Evolutionary conservation across 2,329 filamentous ascomycete species (phyloP).

Genomic region (Colletotrichum tofieldiae): DNA sequence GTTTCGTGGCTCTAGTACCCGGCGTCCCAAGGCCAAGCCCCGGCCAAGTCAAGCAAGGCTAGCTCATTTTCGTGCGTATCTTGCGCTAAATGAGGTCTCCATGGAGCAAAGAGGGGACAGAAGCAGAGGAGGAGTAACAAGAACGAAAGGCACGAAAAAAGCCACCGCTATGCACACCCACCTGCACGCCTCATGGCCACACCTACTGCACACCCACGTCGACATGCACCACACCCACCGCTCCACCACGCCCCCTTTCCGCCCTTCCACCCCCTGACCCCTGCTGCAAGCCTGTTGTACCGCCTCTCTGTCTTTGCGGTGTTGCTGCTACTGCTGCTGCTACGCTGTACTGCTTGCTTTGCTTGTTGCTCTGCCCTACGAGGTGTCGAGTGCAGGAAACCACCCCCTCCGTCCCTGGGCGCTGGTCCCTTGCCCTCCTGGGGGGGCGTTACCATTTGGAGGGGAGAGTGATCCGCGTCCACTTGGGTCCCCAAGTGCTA

Average conservation of each 20-base stretch:
- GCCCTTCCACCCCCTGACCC: constrained; percentile 17
- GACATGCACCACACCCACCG: constrained; percentile 2
- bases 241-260: constrained; percentile 23
- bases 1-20: constrained; percentile 39
- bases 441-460: constrained; percentile 17
- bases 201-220: constrained; percentile 19
- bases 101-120: constrained; percentile 14
- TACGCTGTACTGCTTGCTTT: constrained; percentile 10
- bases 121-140: constrained; percentile 20
- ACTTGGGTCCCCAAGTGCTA: constrained; percentile 33
- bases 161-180: constrained; percentile 23
- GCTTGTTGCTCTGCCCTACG: constrained; percentile 43
- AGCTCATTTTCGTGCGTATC: constrained; percentile 34
- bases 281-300: constrained; percentile 34
- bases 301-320: constrained; percentile 23
- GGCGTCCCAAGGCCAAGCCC: constrained; percentile 16
- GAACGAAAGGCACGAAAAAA: constrained; percentile 21
- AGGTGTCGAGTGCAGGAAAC: constrained; percentile 25
- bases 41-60: constrained; percentile 17
- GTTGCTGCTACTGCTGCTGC: constrained; percentile 8
- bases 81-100: constrained; percentile 33
- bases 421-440: constrained; percentile 25
- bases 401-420: constrained; percentile 27
- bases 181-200: not conserved
- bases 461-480: constrained; percentile 35